Evolutionary conservation across 371 early-diverging fungal species (phyloP), one percentile per base, ranked within the genome.

Genomic region (Coemansia sp.): DNA sequence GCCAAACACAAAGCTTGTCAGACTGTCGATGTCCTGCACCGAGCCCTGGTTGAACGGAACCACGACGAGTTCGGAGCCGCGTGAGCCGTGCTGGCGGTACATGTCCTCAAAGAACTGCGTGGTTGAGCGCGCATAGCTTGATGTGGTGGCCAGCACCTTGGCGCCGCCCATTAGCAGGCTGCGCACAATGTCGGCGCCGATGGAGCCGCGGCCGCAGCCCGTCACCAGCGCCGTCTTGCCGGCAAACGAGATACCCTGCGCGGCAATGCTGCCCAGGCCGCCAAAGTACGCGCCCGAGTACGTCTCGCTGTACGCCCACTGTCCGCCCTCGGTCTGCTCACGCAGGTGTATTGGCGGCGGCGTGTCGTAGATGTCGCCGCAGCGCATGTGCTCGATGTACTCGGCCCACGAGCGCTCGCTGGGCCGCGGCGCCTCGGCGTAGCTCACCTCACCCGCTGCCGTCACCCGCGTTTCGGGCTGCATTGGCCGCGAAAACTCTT

Each of bases 131-230:
- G 20, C 0, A 0, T 20, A 20, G 20, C 20, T 20, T 20, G 20
- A 20, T 20, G 20, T 20, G 20, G 20, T 20, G 20, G 20, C 20
- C 20, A 20, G 20, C 20, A 20, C 20, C 20, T 20, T 20, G 20
- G 20, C 20, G 20, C 20, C 20, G 20, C 20, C 20, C 20, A 20
- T 20, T 0, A 20, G 20, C 20, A 20, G 20, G 20, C 20, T 20
- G 20, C 20, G 95, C 95, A 95, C 82, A 38, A 97, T 81, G 63
- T 93, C 92, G 33, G 91, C 85, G 66, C 96, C 96, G 77, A 97
- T 95, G 1, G 96, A 95, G 65, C 88, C 94, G 65, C 83, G 85
- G 58, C 96, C 95, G 59, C 93, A 93, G 68, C 96, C 96, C 43
- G 95, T 97, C 61, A 95, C 83, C 34, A 97, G 84, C 33, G 88